Percentiles rank a stretch among this genome's conserved stretches.
These are phyloP conservation scores for Didymosphaeria variabile DNA, from an alignment of 2,329 filamentous ascomycete species.

Conservation along the genomic window DNA sequence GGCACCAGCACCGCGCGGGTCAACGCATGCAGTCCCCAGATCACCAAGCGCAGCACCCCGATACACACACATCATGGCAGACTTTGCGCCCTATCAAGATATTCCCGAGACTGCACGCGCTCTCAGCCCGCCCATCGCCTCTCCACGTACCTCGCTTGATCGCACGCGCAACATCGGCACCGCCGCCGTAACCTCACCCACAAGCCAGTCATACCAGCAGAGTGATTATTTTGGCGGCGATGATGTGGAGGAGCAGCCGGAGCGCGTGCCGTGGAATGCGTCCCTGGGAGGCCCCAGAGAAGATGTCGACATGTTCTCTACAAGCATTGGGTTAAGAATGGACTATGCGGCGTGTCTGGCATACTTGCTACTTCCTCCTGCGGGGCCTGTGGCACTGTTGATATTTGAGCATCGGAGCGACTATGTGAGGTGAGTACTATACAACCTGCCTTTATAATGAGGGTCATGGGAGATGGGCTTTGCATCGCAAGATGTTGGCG, in stretches of 20 bases:
- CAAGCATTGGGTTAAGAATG: slow-evolving; percentile 83
- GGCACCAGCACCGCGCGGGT: slow-evolving; percentile 2
- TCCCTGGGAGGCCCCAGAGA: slow-evolving; percentile 58
- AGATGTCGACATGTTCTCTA: slow-evolving; percentile 83
- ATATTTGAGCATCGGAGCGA: slow-evolving; percentile 94
- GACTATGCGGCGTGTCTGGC: slow-evolving; percentile 92
- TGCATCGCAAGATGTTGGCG: neutral
- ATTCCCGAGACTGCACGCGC: slow-evolving; percentile 85
- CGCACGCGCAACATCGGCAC: slow-evolving; percentile 42
- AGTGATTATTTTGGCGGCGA: slow-evolving; percentile 49
- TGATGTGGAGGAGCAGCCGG: slow-evolving; percentile 24
- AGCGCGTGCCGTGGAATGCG: slow-evolving; percentile 43
- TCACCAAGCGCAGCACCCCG: neutral
- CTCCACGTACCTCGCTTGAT: slow-evolving; percentile 49
- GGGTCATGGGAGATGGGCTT: neutral
- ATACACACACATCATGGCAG: slow-evolving; percentile 34
- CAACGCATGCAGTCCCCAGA: too few species aligned
- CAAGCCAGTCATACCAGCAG: slow-evolving; percentile 48
- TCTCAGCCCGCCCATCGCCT: slow-evolving; percentile 73
- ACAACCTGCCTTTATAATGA: neutral
- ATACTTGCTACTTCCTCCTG: slow-evolving; percentile 84
- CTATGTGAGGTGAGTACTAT: slow-evolving; percentile 80
- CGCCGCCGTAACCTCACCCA: slow-evolving; percentile 40
- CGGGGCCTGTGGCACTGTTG: slow-evolving; percentile 84
- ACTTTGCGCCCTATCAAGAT: slow-evolving; percentile 98